Evolutionary conservation across 352 stramenopile species (phyloP).

Genomic region (Phytophthora meadii): DNA sequence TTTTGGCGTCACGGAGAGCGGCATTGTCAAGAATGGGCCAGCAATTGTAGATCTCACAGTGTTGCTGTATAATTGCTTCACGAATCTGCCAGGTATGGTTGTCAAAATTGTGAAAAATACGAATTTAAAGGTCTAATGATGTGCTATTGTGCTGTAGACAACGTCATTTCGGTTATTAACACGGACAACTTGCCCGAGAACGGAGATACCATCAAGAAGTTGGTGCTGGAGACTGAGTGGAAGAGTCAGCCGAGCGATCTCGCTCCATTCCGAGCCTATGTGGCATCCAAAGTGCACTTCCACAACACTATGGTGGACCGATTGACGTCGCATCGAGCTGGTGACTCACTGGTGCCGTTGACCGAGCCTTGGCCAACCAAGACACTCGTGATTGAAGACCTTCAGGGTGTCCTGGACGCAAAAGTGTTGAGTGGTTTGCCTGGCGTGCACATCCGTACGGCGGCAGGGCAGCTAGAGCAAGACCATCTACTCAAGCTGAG

Average conservation of each 20-base stretch:
- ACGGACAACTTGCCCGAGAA: constrained; percentile 85
- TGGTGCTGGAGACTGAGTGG: constrained; percentile 40
- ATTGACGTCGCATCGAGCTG: constrained; percentile 60
- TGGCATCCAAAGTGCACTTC: constrained; percentile 65
- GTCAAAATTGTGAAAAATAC: constrained; percentile 13
- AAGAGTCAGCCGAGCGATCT: constrained; percentile 17
- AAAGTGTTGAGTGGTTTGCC: constrained; percentile 37
- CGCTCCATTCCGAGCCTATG: constrained; percentile 43
- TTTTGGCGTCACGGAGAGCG: constrained; percentile 72
- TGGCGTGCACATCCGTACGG: constrained; percentile 58
- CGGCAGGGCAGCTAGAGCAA: constrained; percentile 53
- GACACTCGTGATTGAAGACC: constrained; percentile 71
- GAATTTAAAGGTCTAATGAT: too few relatives aligned
- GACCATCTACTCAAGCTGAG: constrained; percentile 93
- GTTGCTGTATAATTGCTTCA: constrained; percentile 53
- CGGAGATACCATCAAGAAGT: constrained; percentile 61
- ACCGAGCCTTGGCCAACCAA: constrained; percentile 72
- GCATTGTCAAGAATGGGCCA: constrained; percentile 36
- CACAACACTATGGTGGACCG: constrained; percentile 90
- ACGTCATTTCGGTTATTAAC: constrained; percentile 74
- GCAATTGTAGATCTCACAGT: constrained; percentile 58
- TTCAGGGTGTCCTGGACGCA: constrained; percentile 47
- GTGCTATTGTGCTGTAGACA: constrained; percentile 29
- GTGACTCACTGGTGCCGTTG: constrained; percentile 57
- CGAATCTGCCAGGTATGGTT: constrained; percentile 40